phyloP scores from a whole-genome alignment of 352 stramenopile species.

The Ophiocytium majus region DNA sequence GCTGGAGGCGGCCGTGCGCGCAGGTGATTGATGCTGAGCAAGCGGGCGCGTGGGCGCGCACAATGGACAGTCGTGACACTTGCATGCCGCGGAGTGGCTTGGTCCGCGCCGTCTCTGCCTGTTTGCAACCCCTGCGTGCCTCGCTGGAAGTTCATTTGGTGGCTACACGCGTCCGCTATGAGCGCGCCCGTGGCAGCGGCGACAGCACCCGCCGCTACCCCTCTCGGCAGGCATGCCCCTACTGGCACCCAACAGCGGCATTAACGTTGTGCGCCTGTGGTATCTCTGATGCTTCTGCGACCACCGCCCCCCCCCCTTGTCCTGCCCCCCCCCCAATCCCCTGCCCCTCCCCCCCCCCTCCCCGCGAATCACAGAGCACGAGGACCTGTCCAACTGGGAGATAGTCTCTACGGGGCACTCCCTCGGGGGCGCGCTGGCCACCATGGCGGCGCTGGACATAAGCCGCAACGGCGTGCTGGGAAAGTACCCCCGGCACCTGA shows the following conservation, averaged over 20 bases:
- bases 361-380: background rate
- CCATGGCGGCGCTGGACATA: slow-evolving; percentile 33
- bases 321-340: background rate
- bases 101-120: too few species aligned
- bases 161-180: background rate
- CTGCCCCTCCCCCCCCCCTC: background rate
- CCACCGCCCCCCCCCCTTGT: background rate
- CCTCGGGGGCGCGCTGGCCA: slow-evolving; percentile 42
- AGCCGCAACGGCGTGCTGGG: background rate
- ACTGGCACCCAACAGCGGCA: too few species aligned
- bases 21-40: background rate
- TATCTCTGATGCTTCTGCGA: background rate
- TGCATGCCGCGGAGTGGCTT: background rate
- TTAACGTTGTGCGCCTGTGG: background rate
- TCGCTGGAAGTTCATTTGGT: background rate
- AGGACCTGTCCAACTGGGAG: slow-evolving; percentile 26
- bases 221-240: too few species aligned
- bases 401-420: slow-evolving; percentile 40
- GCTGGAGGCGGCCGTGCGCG: slow-evolving; percentile 23
- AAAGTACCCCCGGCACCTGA: slow-evolving; percentile 12
- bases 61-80: background rate
- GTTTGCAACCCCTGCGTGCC: too few species aligned
- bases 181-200: background rate
- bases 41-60: background rate
- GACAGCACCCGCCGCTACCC: background rate